phyloP scores from a whole-genome alignment of 768 basidiomycete genomes.

The Coprinopsis strossmayeri region DNA sequence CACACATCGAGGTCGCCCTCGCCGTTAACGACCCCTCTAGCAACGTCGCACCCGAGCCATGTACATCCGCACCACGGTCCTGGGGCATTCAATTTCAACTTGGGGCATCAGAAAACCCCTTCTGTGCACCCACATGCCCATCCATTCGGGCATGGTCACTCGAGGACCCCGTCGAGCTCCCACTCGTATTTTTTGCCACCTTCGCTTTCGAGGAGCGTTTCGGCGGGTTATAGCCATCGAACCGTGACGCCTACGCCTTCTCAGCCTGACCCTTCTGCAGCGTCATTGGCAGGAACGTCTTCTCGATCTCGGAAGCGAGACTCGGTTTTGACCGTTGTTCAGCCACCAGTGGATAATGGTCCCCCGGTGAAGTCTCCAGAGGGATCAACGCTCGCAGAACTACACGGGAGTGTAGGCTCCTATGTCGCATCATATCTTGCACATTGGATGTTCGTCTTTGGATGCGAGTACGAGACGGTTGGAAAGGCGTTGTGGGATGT shows the following conservation, averaged over 20 bases:
- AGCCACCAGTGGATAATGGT: neutral
- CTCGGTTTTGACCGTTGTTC: too few relatives aligned
- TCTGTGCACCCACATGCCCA: too few relatives aligned
- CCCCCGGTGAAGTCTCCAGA: conserved; percentile 19
- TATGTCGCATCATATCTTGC: conserved; percentile 36
- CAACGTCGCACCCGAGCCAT: neutral
- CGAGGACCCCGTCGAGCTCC: neutral
- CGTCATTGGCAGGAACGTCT: too few relatives aligned
- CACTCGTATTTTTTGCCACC: conserved; percentile 1
- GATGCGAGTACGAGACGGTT: conserved; percentile 35
- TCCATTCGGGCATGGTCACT: neutral
- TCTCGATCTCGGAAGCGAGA: too few relatives aligned
- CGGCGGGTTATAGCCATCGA: neutral
- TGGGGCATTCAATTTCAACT: neutral
- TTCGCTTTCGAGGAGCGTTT: conserved; percentile 2
- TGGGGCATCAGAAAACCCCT: neutral
- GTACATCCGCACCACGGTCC: neutral
- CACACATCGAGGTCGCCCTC: neutral
- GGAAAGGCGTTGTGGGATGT: conserved; percentile 25
- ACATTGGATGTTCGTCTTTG: conserved; percentile 38
- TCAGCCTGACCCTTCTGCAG: too few relatives aligned
- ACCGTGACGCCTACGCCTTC: neutral
- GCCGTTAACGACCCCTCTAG: neutral
- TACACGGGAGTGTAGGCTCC: conserved; percentile 35
- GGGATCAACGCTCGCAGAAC: conserved; percentile 29